Evolutionary conservation across 108 stramenopile genomes (phyloP), one percentile per base, ranked within the genome.

Genomic region (Epipyxis sp.): DNA sequence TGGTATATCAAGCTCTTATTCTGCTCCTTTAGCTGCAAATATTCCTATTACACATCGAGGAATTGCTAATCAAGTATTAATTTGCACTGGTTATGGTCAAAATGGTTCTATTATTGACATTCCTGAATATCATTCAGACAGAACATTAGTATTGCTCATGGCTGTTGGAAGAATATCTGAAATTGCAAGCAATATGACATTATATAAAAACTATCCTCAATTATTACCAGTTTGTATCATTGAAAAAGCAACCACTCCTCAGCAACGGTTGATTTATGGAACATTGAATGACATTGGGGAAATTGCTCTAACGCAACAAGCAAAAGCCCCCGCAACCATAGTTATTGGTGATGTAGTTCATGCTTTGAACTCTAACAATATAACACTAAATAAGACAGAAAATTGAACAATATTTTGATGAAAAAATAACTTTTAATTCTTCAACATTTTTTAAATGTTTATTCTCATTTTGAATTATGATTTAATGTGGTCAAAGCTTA

Each of bases 1-100:
- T 83, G 97, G 97, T 44, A 91, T 98, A 46, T 94, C 93, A 25
- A 89, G 94, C 29, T 93, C 92, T 27, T 94, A 97, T 67, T 90
- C 94, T 13, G 98, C 98, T 1, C 98, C 98, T 0, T 79, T 98
- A 68, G 80, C 94, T 32, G 98, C 89, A 0, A 90, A 87, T 69
- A 94, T 98, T 59, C 96, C 98, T 16, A 93, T 98, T 1, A 98
- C 98, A 0, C 95, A 96, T 80, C 88, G 98, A 13, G 96, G 96
- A 27, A 88, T 94, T 27, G 87, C 95, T 43, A 94, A 96, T 78
- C 96, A 97, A 83, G 41, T 82, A n/a, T 3, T 72, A n/a, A 42
- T 69, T 1, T 35, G 44, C 1, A 81, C 77, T 1, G 80, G 83
- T 2, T 65, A 59, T 29, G 83, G 76, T 42, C 40, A 44, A 59